Base-by-base conservation (phyloP, 805 yeast genomes). In the Saturnispora mendoncae region DNA sequence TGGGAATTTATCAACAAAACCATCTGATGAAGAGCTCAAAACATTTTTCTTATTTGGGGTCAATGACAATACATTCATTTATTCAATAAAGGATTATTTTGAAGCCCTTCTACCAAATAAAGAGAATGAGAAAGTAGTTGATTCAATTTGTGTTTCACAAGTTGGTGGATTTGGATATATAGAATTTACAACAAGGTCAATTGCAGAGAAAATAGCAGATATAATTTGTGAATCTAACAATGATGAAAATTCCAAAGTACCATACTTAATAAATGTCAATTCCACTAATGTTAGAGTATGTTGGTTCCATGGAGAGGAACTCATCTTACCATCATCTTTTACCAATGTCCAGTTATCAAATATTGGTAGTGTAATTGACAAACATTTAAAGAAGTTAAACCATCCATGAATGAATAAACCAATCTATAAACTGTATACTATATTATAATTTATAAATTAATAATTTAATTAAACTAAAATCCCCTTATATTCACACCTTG, bases 1-100 rank as follows among this genome's bases (percentile, higher is more conserved):
- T 32, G 84, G 83, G 1, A 67, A 71, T n/a, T 54, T 80, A 8
- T 45, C 46, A 3, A 50, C 45, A 2, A 59, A 65, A 0, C 65
- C 80, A 0, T 60, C 60, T 26, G 69, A 71, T 39, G 45, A 53
- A 4, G 51, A 58, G 0, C 52, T 74, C n/a, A 69, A 67, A 39
- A 71, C 87, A 0, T 71, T 86, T 40, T 86, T 87, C 55, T 54
- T 87, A 15, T 84, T 79, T 60, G 95, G 95, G 2, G 65, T 85
- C 15, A 78, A 72, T 45, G 73, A 75, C 4, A 76, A 76, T 13
- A 54, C 80, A 6, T 80, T 94, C 0, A 85, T 80, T 50, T 78
- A 77, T 57, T 61, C 63, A 39, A 63, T 86, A 13, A 55, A 73
- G 14, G 74, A 74, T 6, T 66, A 57, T 46, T 76, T 80, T 42